Base-by-base conservation (phyloP, 164 flowering plant species). In the Nelumbo lutea region DNA sequence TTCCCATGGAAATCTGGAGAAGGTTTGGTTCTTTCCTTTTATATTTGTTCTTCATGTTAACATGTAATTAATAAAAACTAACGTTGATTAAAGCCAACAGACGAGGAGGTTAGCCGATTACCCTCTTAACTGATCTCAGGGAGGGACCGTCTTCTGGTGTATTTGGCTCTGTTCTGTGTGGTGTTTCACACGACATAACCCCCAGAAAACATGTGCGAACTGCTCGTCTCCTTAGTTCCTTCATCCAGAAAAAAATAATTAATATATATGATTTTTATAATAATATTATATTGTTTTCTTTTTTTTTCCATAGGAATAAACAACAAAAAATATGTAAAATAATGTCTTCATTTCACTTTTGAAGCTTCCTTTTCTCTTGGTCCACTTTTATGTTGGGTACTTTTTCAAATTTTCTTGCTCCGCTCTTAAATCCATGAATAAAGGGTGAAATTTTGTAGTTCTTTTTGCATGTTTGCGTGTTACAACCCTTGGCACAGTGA, bases 401-500 rank as follows among this genome's bases (percentile, higher is more conserved):
- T 27, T 27, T 27, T 27, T 27, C 27, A 27, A 27, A 27, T 27
- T 27, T 27, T 27, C 27, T 27, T 27, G 27, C 27, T 53, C 3
- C 14, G 4, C 2, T 27, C 27, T 27, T 27, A 27, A 53, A 53
- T 7, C 48, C 14, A 53, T 53, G n/a, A 53, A 11, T 53, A 3
- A 2, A 27, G 2, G 27, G 27, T 27, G 27, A 27, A 27, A 14
- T 13, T 1, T 1, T 11, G 3, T 40, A 57, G 6, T 67, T 27
- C 27, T 6, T n/a, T 10, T 42, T 4, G 42, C 52, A 6, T 55
- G 10, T 14, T 42, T 57, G 27, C 27, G 0, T 27, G 27, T 47
- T 5, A 43, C 60, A 63, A 73, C 70, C 45, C 45, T 59, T 46
- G 61, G 75, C 69, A 65, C 71, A 38, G 65, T 38, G 62, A 62